A percentile compares a stretch with the other conserved stretches of the same genome.
Conservation (phyloP, 2,329 filamentous ascomycete species). For the Clonostachys sp. region DNA sequence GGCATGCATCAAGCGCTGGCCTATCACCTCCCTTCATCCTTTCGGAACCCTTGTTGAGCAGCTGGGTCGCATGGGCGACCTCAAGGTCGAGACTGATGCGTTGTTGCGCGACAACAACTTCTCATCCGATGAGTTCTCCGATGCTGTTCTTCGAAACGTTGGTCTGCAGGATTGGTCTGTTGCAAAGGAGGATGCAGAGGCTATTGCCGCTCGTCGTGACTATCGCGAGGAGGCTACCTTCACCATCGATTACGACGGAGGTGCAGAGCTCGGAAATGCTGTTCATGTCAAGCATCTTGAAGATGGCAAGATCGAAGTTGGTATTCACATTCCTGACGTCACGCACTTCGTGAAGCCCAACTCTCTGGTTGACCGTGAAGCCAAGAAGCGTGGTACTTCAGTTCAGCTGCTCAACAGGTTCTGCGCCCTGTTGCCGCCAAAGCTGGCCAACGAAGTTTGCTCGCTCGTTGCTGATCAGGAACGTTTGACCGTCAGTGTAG, state of each 20-base stretch:
- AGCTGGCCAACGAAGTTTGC: slow-evolving; percentile 82
- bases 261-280: slow-evolving; percentile 85
- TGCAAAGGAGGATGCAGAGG: slow-evolving; percentile 73
- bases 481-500: slow-evolving; percentile 84
- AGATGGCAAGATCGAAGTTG: slow-evolving; percentile 87
- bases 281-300: slow-evolving; percentile 82
- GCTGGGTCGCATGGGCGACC: slow-evolving; percentile 93
- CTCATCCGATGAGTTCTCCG: slow-evolving; percentile 93
- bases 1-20: slow-evolving; percentile 98
- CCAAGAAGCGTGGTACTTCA: slow-evolving; percentile 94
- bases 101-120: slow-evolving; percentile 98
- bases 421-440: slow-evolving; percentile 83
- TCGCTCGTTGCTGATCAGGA: slow-evolving; percentile 84
- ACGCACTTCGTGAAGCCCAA: slow-evolving; percentile 96
- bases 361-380: slow-evolving; percentile 92
- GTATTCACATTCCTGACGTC: slow-evolving; percentile 91
- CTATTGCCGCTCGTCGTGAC: slow-evolving; percentile 73
- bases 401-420: slow-evolving; percentile 90
- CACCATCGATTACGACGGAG: slow-evolving; percentile 85
- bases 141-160: slow-evolving; percentile 90
- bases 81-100: slow-evolving; percentile 96
- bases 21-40: slow-evolving; percentile 97
- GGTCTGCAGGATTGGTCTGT: slow-evolving; percentile 90
- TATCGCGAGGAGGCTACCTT: slow-evolving; percentile 87
- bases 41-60: slow-evolving; percentile 97